Conservation (phyloP, 306 rosid genomes). For the Medicago arabica region DNA sequence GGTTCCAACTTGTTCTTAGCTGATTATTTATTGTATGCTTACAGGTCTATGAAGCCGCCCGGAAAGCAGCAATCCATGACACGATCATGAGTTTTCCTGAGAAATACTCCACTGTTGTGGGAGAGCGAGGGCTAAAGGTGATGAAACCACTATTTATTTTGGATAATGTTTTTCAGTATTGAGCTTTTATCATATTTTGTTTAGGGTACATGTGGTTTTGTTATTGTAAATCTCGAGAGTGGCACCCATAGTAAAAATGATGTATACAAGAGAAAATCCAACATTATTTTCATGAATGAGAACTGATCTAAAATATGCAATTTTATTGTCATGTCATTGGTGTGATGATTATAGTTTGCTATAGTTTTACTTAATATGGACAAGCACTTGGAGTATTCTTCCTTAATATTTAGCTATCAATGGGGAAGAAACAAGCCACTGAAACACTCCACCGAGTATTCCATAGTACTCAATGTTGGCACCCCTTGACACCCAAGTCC, state of each 20-base stretch:
- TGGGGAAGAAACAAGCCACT: not conserved
- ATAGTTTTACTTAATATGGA: not conserved
- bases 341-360: conserved; percentile 22
- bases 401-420: not conserved
- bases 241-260: not conserved
- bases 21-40: conserved; percentile 31
- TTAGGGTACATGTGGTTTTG: conserved; percentile 24
- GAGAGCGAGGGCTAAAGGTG: conserved; percentile 99
- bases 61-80: conserved; percentile 89
- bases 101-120: conserved; percentile 82
- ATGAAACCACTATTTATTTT: conserved; percentile 37
- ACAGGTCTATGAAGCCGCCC: conserved; percentile 95
- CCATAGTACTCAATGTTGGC: not conserved
- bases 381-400: not conserved
- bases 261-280: conserved; percentile 9
- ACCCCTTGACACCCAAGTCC: not conserved
- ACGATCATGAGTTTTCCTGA: conserved; percentile 90
- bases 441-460: not conserved
- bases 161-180: conserved; percentile 29
- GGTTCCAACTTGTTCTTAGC: conserved; percentile 40
- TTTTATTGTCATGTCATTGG: not conserved
- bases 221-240: conserved; percentile 15
- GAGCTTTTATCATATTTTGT: conserved; percentile 17
- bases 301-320: conserved; percentile 17
- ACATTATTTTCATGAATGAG: conserved; percentile 5